Evolutionary conservation across 805 yeast species (phyloP).

Genomic region (Saturnispora hagleri): DNA sequence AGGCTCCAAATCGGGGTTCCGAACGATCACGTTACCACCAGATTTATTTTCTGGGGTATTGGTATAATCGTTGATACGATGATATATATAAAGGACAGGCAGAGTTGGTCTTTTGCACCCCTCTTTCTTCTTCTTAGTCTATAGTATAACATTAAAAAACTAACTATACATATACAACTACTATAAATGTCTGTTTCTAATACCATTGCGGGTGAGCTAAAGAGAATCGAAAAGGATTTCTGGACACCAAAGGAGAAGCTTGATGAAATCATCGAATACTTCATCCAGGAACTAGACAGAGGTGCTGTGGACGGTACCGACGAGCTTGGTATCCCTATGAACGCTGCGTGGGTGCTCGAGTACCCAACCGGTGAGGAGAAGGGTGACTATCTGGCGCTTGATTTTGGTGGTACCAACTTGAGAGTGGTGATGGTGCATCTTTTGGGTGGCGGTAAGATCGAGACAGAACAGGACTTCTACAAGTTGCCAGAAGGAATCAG

Average conservation of each 20-base stretch:
- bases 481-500: slow-evolving; percentile 71
- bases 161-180: neutral
- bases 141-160: neutral
- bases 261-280: slow-evolving; percentile 38
- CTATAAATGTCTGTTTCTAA: slow-evolving; percentile 5
- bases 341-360: slow-evolving; percentile 51
- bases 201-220: slow-evolving; percentile 25
- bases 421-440: slow-evolving; percentile 42
- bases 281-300: slow-evolving; percentile 42
- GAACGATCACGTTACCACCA: neutral
- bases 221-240: slow-evolving; percentile 31
- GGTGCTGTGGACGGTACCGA: slow-evolving; percentile 43
- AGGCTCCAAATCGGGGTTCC: neutral
- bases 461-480: slow-evolving; percentile 82
- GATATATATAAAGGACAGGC: neutral
- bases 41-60: neutral
- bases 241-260: slow-evolving; percentile 35
- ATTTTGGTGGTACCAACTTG: slow-evolving; percentile 55
- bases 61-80: neutral
- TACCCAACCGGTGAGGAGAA: slow-evolving; percentile 50
- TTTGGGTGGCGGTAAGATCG: slow-evolving; percentile 76
- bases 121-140: neutral
- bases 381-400: slow-evolving; percentile 52
- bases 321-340: slow-evolving; percentile 47
- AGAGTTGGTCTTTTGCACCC: neutral